Evolutionary conservation across 805 yeast species (phyloP).

Genomic region (Saturnispora quitensis): DNA sequence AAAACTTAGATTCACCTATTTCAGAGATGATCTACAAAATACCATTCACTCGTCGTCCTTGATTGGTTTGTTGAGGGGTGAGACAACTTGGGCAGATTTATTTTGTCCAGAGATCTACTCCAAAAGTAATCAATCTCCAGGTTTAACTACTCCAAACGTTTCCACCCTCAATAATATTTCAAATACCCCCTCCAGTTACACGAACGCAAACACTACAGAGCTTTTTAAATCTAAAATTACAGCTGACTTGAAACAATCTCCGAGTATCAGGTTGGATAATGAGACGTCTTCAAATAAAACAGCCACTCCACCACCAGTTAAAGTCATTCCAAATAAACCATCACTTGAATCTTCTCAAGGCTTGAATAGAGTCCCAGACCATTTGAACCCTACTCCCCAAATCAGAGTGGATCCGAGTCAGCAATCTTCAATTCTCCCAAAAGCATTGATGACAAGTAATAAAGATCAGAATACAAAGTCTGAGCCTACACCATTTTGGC

Average conservation of each 20-base stretch:
- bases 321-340: background rate
- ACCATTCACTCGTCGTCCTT: conserved; percentile 86
- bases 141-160: background rate
- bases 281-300: background rate
- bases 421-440: background rate
- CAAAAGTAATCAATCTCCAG: background rate
- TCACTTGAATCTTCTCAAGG: background rate
- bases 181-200: background rate
- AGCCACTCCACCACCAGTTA: background rate
- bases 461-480: background rate
- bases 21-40: conserved; percentile 81
- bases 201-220: background rate
- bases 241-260: background rate
- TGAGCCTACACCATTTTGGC: conserved; percentile 66
- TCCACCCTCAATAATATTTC: background rate
- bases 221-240: background rate
- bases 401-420: background rate
- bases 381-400: background rate
- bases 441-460: background rate
- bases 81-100: conserved; percentile 46
- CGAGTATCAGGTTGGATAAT: background rate
- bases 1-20: conserved; percentile 78
- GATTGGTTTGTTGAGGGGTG: conserved; percentile 60
- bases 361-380: background rate
- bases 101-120: conserved; percentile 41